Conservation (phyloP, 306 rosid species). For the Castanopsis chinensis region DNA sequence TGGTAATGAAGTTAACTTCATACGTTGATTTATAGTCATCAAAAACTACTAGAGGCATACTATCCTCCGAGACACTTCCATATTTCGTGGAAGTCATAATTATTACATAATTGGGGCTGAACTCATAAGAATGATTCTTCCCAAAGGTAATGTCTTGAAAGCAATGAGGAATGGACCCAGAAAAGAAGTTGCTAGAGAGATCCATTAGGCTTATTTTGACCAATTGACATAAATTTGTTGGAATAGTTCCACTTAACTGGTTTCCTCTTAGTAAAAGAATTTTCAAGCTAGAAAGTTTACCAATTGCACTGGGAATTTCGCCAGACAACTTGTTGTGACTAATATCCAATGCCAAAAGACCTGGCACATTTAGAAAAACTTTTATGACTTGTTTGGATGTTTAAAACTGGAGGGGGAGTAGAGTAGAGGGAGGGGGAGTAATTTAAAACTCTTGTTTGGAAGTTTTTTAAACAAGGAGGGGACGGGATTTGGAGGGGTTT, state of each 20-base stretch:
- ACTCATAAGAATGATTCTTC: no score
- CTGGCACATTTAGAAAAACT: background rate
- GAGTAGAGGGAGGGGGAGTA: no score
- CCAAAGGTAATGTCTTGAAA: background rate
- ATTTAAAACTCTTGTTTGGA: no score
- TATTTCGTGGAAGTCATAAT: no score
- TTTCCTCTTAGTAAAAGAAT: background rate
- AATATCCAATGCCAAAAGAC: background rate
- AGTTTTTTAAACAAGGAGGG: no score
- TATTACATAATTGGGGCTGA: no score
- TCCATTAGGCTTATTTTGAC: background rate
- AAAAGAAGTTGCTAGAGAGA: background rate
- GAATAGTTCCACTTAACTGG: background rate
- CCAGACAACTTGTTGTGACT: background rate
- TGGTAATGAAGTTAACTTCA: background rate
- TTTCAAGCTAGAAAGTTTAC: background rate
- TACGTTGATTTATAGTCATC: background rate
- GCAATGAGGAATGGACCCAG: conserved; percentile 1
- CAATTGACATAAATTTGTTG: background rate
- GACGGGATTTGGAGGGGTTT: no score
- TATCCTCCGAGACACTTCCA: no score
- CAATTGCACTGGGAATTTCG: background rate
- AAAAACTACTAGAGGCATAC: no score
- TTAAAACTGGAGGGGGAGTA: no score
- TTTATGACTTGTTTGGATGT: no score